A percentile compares a stretch with the other conserved stretches of the same genome.
phyloP scores from a whole-genome alignment of 1,284 basidiomycete genomes.

The Ganoderma lucidum region DNA sequence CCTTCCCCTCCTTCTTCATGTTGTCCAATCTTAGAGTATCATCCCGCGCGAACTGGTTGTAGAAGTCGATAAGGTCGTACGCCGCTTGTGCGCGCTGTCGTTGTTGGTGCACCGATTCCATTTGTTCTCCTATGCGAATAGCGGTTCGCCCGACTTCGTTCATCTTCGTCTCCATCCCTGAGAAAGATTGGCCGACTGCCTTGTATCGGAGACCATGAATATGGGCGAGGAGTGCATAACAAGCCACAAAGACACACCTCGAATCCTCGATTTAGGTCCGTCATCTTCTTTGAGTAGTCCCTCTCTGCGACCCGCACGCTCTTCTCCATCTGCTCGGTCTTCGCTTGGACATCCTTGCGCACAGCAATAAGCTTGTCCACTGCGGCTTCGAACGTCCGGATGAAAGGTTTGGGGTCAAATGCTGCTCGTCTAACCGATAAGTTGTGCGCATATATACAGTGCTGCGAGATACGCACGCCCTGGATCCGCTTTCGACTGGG shows the following conservation, averaged over 20 bases:
- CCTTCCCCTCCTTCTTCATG: constrained; percentile 86
- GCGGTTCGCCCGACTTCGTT: constrained; percentile 95
- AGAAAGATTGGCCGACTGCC: constrained; percentile 86
- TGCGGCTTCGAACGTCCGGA: constrained; percentile 89
- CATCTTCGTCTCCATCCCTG: constrained; percentile 88
- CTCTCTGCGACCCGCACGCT: constrained; percentile 90
- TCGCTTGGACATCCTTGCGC: constrained; percentile 87
- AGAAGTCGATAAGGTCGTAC: constrained; percentile 94
- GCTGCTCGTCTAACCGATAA: constrained; percentile 54
- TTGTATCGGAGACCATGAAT: constrained; percentile 40
- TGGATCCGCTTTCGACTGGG: constrained; percentile 81
- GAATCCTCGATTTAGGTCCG: constrained; percentile 92
- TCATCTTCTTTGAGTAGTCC: constrained; percentile 94
- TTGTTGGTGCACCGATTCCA: constrained; percentile 94
- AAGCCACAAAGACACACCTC: constrained; percentile 59
- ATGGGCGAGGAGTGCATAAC: background rate
- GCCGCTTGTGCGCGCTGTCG: constrained; percentile 94
- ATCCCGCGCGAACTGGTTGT: constrained; percentile 90
- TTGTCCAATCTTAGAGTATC: constrained; percentile 84
- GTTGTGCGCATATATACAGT: background rate
- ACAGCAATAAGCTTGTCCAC: constrained; percentile 88
- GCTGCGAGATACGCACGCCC: constrained; percentile 70
- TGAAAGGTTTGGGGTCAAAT: constrained; percentile 94
- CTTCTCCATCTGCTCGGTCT: constrained; percentile 92
- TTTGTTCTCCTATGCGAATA: constrained; percentile 95